Base-by-base conservation (phyloP, 1,284 basidiomycete genomes). In the Xanthoconium separans region DNA sequence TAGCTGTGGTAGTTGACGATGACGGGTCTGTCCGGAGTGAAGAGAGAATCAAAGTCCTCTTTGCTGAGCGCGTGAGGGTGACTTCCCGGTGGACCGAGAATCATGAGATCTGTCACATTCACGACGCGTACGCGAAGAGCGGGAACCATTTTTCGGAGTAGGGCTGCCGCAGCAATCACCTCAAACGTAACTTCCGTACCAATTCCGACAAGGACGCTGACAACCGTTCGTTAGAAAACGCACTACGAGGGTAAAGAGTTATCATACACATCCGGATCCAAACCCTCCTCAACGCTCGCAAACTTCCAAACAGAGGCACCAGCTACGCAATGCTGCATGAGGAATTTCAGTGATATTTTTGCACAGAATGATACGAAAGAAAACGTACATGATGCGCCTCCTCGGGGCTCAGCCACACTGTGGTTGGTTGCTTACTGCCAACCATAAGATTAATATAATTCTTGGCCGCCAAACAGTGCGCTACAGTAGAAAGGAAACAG, bases 1-100 rank as follows among this genome's bases (percentile, higher is more conserved):
- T 90, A 93, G 2, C 91, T 89, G 69, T 95, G 93, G 74, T 91
- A 94, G 73, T 92, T 93, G 74, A 93, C 80, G 64, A 91, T 80
- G 43, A 94, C 73, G 0, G 83, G 81, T 62, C 76, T 81, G 66
- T 92, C 83, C 16, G 68, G 62, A 6, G 90, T 91, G 73, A 94
- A 92, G 27, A 93, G 77, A 22, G 78, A 75, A 34, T 81, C 74
- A 66, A 89, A 94, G 49, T 81, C 81, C 2, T 78, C 78, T 43
- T 83, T 75, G 57, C 70, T 77, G 46, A 94, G 75, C 0, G 90
- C 80, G 61, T 95, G 93, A 3, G 93, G 93, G 67, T 95, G 93
- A 10, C 76, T 70, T 43, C 85, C 85, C 20, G 70, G 71, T 7
- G 79, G 74, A 16, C 82, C 82, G 37, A 95, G 79, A 55, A 94